phyloP scores from a whole-genome alignment of 345 rosid genomes.

The Theobroma cacao region DNA sequence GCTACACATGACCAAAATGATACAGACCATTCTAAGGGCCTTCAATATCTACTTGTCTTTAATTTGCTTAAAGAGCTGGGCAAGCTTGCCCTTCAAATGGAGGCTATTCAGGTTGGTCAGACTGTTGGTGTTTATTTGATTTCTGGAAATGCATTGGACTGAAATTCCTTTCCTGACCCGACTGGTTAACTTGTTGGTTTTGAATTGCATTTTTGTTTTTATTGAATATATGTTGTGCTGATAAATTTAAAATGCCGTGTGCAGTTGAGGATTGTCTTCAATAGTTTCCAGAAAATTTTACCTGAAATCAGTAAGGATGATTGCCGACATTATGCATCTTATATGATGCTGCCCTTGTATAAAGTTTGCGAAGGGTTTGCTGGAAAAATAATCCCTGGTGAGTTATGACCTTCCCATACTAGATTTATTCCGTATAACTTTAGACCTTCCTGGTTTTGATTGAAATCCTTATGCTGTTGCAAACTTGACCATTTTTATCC shows the following conservation, averaged over 20 bases:
- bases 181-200: not conserved
- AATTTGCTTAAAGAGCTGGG: conserved; percentile 69
- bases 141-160: not conserved
- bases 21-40: conserved; percentile 35
- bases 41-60: conserved; percentile 41
- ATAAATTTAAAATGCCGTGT: conserved; percentile 19
- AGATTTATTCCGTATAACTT: not conserved
- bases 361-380: conserved; percentile 90
- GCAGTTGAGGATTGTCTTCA: conserved; percentile 73
- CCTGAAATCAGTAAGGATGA: conserved; percentile 44
- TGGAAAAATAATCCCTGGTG: conserved; percentile 71
- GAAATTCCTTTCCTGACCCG: not conserved
- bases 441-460: not conserved
- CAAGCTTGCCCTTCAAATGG: conserved; percentile 74
- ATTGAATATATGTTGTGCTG: not conserved
- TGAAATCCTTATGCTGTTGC: not conserved
- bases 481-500: not conserved
- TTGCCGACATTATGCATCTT: conserved; percentile 42
- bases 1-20: conserved; percentile 31
- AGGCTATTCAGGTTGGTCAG: conserved; percentile 63
- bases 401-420: conserved; percentile 13
- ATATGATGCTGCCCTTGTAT: conserved; percentile 69
- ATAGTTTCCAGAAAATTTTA: conserved; percentile 45
- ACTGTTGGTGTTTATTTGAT: not conserved
- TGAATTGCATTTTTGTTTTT: not conserved